Base-by-base conservation (phyloP, 2,329 filamentous ascomycete genomes). In the Metarhizium guizhouense region DNA sequence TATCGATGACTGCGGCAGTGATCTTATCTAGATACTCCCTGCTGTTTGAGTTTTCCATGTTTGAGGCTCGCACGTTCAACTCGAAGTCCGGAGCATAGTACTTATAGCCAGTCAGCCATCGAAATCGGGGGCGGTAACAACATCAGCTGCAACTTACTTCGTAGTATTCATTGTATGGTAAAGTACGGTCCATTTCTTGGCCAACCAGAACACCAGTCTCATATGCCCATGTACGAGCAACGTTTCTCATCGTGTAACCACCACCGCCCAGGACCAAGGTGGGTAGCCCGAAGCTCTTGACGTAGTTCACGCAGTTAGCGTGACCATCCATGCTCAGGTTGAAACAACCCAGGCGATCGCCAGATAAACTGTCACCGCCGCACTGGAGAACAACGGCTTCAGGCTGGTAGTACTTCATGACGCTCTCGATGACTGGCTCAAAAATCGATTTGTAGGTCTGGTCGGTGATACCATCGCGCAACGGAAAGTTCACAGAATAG, bases 131-230 rank as follows among this genome's bases (percentile, higher is more conserved):
- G 5, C 16, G 7, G 7, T n/a, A 10, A 16, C n/a, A 10, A 20
- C 6, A 20, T 10, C 45, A n/a, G 20, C 5, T 5, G 10, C 2
- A 38, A 65, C 72, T 66, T 70, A 85, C 83, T 68, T 86, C 83
- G 68, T 97, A 97, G 71, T 97, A 97, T 75, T 97, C 93, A 60
- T 96, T 97, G 71, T 91, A 97, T 0, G 93, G 93, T 45, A 97
- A 78, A n/a, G 88, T 85, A 5, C 87, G 80, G 11, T 84, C 80
- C 80, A 97, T 89, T 34, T 89, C 81, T 58, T 92, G 84, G 32
- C 89, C 89, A 20, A 96, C 89, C 8, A 97, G 80, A 57, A 91
- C 81, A 61, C 93, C 93, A 1, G 94, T 99, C 73, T 99, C 94
- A 69, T 93, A 95, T 6, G 92, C 92, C 94, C 94, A 99, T 5